Conservation (phyloP, 495 filamentous ascomycete species). For the Neohortaea acidophila region DNA sequence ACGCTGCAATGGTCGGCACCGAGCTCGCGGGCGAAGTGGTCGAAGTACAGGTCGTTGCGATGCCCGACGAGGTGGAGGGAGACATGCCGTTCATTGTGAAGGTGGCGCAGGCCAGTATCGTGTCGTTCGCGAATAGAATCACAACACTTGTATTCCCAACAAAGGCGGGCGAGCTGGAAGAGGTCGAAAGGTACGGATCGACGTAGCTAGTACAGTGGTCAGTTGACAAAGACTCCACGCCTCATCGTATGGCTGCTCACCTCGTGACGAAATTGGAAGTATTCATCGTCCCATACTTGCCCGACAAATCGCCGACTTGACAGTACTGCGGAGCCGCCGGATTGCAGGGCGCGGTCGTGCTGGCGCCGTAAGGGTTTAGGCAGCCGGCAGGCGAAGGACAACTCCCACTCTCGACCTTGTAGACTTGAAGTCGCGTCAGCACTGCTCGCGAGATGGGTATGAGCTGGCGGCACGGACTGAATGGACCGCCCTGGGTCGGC, state of each 20-base stretch:
- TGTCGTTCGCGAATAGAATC: slow-evolving; percentile 57
- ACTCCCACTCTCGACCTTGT: slow-evolving; percentile 54
- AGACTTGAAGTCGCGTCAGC: slow-evolving; percentile 75
- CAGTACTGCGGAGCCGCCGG: slow-evolving; percentile 45
- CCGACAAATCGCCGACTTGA: slow-evolving; percentile 70
- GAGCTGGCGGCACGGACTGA: slow-evolving; percentile 34
- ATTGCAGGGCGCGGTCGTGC: slow-evolving; percentile 59
- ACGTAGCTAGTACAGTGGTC: slow-evolving; percentile 32
- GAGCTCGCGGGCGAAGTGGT: neutral
- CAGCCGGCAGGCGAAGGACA: slow-evolving; percentile 63
- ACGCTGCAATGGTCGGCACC: neutral
- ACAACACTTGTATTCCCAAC: slow-evolving; percentile 69
- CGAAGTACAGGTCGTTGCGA: neutral
- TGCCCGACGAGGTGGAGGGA: neutral
- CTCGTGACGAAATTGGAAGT: slow-evolving; percentile 23
- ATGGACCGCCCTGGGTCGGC: slow-evolving; percentile 49
- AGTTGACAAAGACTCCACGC: neutral
- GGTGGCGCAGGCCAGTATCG: slow-evolving; percentile 57
- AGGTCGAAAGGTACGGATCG: slow-evolving; percentile 58
- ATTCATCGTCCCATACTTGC: slow-evolving; percentile 61
- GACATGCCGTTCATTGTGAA: slow-evolving; percentile 28
- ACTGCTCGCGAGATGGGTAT: neutral
- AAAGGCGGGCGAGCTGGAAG: slow-evolving; percentile 43
- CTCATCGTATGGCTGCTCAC: slow-evolving; percentile 17
- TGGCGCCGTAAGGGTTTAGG: slow-evolving; percentile 50